phyloP scores from a whole-genome alignment of 1,284 basidiomycete species.

The Ustilago xerochloae region DNA sequence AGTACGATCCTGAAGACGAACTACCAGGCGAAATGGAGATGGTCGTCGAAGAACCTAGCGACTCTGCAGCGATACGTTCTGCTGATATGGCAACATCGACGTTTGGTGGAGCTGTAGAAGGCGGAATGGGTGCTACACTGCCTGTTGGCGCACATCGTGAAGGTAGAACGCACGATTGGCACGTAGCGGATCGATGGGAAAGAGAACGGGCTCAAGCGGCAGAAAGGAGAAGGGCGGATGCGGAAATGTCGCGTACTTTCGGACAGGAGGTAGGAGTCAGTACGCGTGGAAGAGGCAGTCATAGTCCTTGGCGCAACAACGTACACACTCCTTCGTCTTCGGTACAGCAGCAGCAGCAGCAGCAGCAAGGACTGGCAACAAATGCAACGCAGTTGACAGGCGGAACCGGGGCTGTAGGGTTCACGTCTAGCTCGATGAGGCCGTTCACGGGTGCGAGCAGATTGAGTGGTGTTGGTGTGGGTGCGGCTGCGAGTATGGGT shows the following conservation, averaged over 20 bases:
- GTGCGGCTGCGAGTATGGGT: conserved; percentile 6
- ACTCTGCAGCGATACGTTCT: neutral
- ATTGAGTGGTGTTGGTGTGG: conserved; percentile 12
- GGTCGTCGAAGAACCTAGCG: conserved; percentile 16
- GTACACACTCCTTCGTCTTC: neutral
- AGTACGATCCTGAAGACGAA: conserved; percentile 47
- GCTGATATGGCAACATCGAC: neutral
- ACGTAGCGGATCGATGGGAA: conserved; percentile 29
- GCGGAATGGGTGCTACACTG: conserved; percentile 36
- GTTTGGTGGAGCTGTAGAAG: conserved; percentile 26
- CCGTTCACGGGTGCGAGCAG: conserved; percentile 14
- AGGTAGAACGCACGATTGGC: conserved; percentile 33
- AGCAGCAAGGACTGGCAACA: neutral
- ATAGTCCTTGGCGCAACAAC: conserved; percentile 40
- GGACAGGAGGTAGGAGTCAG: conserved; percentile 48
- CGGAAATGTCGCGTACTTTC: conserved; percentile 53
- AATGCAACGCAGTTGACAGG: neutral
- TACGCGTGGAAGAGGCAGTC: conserved; percentile 39
- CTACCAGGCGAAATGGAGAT: conserved; percentile 52
- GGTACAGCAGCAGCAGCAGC: neutral
- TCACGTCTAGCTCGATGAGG: conserved; percentile 26
- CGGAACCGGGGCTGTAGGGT: conserved; percentile 10
- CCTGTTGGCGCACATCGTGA: conserved; percentile 35
- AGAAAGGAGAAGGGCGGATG: conserved; percentile 44
- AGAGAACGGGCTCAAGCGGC: conserved; percentile 37